Percentiles rank a stretch among this genome's conserved stretches.
phyloP scores from a whole-genome alignment of 2,329 filamentous ascomycete species.

The Amauroascus verrucosus region DNA sequence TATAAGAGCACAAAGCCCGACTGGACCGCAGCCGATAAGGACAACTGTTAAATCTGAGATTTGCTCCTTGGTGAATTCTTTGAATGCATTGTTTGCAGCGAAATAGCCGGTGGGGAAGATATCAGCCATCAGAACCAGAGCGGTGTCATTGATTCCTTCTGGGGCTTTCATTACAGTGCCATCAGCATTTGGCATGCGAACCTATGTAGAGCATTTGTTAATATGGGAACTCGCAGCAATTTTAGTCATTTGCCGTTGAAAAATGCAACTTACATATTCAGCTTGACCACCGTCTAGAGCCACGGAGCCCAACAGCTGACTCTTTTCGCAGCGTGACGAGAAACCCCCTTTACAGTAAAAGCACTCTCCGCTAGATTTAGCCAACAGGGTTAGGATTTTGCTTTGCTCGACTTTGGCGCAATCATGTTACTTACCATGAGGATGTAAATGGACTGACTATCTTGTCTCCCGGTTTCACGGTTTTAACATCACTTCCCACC shows the following conservation, averaged over 20 bases:
- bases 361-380: constrained; percentile 49
- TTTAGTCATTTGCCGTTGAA: neutral
- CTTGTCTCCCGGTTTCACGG: constrained; percentile 61
- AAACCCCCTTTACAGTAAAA: constrained; percentile 74
- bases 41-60: constrained; percentile 61
- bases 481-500: constrained; percentile 56
- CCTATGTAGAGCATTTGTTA: constrained; percentile 25
- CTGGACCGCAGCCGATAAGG: constrained; percentile 72
- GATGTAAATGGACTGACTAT: constrained; percentile 76
- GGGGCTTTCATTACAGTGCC: constrained; percentile 68
- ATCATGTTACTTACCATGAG: constrained; percentile 50
- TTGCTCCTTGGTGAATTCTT: constrained; percentile 47
- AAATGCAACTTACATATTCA: constrained; percentile 49
- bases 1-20: constrained; percentile 74
- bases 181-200: constrained; percentile 71
- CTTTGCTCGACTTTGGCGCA: neutral
- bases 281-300: constrained; percentile 68
- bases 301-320: constrained; percentile 58
- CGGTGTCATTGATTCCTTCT: constrained; percentile 58
- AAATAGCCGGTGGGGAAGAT: constrained; percentile 83
- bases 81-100: constrained; percentile 68
- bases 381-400: neutral
- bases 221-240: constrained; percentile 14
- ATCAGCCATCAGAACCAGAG: constrained; percentile 79
- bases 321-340: constrained; percentile 65